Evolutionary conservation across 257 asterid genomes (phyloP), one percentile per base, ranked within the genome.

Genomic region (Solanum okadae): DNA sequence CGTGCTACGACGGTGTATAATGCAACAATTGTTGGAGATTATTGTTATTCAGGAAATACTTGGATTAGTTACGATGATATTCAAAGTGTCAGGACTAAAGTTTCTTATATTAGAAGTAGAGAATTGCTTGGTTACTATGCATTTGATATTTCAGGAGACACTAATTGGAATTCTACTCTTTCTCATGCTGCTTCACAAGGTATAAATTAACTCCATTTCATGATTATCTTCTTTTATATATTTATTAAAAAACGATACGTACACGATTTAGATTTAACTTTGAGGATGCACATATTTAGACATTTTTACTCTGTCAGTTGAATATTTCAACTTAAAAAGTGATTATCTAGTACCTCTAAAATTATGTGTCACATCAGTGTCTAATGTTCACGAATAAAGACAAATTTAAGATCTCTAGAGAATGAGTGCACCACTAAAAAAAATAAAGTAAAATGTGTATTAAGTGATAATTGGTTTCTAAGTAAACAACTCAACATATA

Each of bases 21-120:
- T 70, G 59, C 71, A 9, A 90, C 90, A 5, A 18, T 87, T 15
- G 95, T 90, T 22, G 63, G 92, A 10, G 83, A 94, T 86, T 94
- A 94, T 65, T 92, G 93, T 86, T 92, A 88, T 33, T 33, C 92
- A 2, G 95, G 91, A 23, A 91, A 90, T 3, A 90, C 92, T 0
- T 94, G 93, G 95, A 92, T 94, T 3, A 93, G 95, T 2, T 94
- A 86, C 27, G 96, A 94, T 31, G 95, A 90, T 68, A 70, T 46
- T 20, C 87, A 90, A 65, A 22, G 89, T 11, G 86, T 94, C 25
- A 18, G 88, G 2, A 44, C 90, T 2, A 94, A 94, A 84, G 95
- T 89, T 90, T 14, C 87, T 10, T 93, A 85, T 65, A 93, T 93
- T 5, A 92, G 91, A 86, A 90, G 87, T 35, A 90, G 70, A 20